These are phyloP conservation scores for Cercospora zeae-maydis DNA, from an alignment of 2,329 filamentous ascomycete genomes.

Conservation along the genomic window DNA sequence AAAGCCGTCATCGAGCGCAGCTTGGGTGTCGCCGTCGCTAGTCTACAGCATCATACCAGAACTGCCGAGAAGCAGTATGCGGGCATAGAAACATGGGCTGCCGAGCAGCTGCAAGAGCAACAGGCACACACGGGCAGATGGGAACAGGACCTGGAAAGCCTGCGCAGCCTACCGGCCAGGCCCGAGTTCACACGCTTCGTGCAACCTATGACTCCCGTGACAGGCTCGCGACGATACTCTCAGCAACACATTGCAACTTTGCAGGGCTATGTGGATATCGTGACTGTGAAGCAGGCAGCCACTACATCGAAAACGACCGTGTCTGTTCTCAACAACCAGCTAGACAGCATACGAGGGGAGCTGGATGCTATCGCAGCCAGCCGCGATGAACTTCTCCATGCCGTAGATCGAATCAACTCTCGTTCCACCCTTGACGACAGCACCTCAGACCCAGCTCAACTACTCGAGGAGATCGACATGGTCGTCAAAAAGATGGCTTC, in stretches of 20 bases:
- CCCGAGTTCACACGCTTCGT: slow-evolving; percentile 58
- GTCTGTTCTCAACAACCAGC: slow-evolving; percentile 58
- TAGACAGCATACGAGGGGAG: slow-evolving; percentile 42
- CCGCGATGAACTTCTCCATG: slow-evolving; percentile 44
- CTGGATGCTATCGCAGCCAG: slow-evolving; percentile 43
- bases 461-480: slow-evolving; percentile 81
- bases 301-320: slow-evolving; percentile 62
- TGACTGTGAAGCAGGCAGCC: slow-evolving; percentile 69
- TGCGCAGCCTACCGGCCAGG: slow-evolving; percentile 63
- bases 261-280: slow-evolving; percentile 71
- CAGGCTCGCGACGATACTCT: slow-evolving; percentile 30
- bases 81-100: slow-evolving; percentile 68
- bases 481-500: slow-evolving; percentile 81
- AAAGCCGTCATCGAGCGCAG: slow-evolving; percentile 74
- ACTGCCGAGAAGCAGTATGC: slow-evolving; percentile 67
- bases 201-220: slow-evolving; percentile 22
- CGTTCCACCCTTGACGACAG: slow-evolving; percentile 23
- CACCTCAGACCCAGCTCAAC: slow-evolving; percentile 58
- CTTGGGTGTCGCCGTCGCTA: slow-evolving; percentile 79
- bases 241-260: slow-evolving; percentile 56
- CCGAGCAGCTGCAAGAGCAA: slow-evolving; percentile 65
- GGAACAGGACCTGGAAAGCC: slow-evolving; percentile 64
- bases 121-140: slow-evolving; percentile 60
- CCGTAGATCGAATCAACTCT: slow-evolving; percentile 44
- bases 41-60: slow-evolving; percentile 72